Evolutionary conservation across 441 rosid genomes (phyloP).

Genomic region (Arabidopsis hybrid): DNA sequence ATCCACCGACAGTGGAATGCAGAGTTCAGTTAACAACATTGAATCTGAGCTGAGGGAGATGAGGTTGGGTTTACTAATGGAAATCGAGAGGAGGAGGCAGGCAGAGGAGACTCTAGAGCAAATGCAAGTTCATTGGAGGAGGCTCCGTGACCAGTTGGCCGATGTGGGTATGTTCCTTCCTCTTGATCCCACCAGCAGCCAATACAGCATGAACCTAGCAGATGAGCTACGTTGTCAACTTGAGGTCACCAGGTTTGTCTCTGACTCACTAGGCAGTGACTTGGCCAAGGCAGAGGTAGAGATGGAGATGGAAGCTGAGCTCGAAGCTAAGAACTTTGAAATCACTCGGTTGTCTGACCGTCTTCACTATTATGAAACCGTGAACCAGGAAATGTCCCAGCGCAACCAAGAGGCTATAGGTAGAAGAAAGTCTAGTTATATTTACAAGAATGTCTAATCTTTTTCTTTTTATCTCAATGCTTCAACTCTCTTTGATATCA

Average conservation of each 20-base stretch:
- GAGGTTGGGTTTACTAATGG: constrained; percentile 69
- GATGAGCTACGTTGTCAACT: constrained; percentile 52
- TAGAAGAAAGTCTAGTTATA: constrained; percentile 27
- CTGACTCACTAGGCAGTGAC: constrained; percentile 75
- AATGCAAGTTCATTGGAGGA: constrained; percentile 68
- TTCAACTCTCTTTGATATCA: constrained; percentile 33
- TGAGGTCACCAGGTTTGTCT: constrained; percentile 68
- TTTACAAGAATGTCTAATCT: neutral
- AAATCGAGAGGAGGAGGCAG: constrained; percentile 81
- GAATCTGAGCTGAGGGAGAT: constrained; percentile 69
- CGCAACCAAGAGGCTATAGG: constrained; percentile 87
- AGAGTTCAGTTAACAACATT: constrained; percentile 48
- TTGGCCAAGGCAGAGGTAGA: constrained; percentile 73
- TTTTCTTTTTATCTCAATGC: neutral
- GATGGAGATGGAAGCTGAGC: constrained; percentile 69
- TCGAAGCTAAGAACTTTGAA: constrained; percentile 78
- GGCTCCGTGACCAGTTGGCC: constrained; percentile 67
- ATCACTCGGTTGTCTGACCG: constrained; percentile 75
- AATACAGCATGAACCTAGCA: constrained; percentile 37
- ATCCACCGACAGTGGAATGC: constrained; percentile 73
- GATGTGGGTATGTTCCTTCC: constrained; percentile 72
- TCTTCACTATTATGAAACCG: constrained; percentile 74
- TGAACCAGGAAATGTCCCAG: constrained; percentile 82
- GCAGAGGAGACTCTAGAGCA: constrained; percentile 70
- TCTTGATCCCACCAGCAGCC: constrained; percentile 51